phyloP scores from a whole-genome alignment of 1,139 yeast species.

The Taiozyma sp. region DNA sequence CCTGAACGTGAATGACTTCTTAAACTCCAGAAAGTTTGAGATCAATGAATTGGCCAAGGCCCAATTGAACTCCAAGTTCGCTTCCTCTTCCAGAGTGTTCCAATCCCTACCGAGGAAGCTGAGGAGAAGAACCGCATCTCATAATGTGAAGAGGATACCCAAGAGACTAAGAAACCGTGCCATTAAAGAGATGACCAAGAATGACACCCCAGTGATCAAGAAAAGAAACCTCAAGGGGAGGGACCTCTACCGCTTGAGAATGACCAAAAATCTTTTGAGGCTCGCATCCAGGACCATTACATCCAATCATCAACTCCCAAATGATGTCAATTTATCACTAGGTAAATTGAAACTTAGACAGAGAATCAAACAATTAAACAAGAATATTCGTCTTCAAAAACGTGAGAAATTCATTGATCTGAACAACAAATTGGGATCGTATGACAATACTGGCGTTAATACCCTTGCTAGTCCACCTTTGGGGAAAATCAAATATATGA shows the following conservation, averaged over 20 bases:
- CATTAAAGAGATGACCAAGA: constrained; percentile 57
- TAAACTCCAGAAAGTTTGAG: constrained; percentile 72
- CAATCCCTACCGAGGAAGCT: constrained; percentile 81
- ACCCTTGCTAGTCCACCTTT: constrained; percentile 45
- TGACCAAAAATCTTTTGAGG: constrained; percentile 48
- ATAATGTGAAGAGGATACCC: constrained; percentile 88
- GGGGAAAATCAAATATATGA: constrained; percentile 55
- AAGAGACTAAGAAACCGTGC: constrained; percentile 76
- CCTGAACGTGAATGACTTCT: constrained; percentile 64
- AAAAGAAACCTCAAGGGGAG: constrained; percentile 43
- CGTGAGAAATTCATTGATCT: constrained; percentile 17
- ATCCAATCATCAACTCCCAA: constrained; percentile 38
- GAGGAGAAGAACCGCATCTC: constrained; percentile 92
- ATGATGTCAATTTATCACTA: constrained; percentile 22
- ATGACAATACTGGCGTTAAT: constrained; percentile 55
- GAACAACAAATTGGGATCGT: constrained; percentile 56
- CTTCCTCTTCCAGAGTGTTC: constrained; percentile 77
- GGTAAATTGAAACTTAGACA: constrained; percentile 31
- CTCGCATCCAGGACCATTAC: constrained; percentile 49
- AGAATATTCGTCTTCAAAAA: constrained; percentile 28
- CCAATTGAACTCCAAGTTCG: constrained; percentile 65
- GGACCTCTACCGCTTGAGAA: constrained; percentile 48
- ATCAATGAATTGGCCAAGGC: constrained; percentile 73
- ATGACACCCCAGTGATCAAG: constrained; percentile 25
- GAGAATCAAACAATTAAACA: constrained; percentile 31